Evolutionary conservation across 805 yeast species (phyloP), one percentile per base, ranked within the genome.

Genomic region (Starmerella bombi): DNA sequence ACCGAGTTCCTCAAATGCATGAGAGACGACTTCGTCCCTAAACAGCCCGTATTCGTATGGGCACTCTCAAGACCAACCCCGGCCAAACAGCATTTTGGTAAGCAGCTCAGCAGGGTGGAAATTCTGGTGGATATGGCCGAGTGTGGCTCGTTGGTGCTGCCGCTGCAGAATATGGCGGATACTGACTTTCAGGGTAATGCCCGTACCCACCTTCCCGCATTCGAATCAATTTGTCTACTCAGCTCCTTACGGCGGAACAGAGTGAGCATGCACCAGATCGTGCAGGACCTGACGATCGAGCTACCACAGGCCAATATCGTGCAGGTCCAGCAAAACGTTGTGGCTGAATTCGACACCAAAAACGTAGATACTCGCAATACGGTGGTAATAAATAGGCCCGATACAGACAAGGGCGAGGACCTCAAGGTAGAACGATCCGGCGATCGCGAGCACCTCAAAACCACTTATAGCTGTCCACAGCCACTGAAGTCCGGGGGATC

Each of bases 1-100:
- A 56, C 61, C 31, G 65, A 66, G 34, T 49, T 75, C 46, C 43
- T 85, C 19, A 51, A 60, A n/a, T 69, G 66, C 6, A 37, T 85
- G 16, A 65, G 72, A 41, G 95, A 86, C 51, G 55, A 53, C 18
- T 48, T 32, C 29, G 28, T 42, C 4, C 41, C 47, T 12, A 41
- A 44, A 15, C 16, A 27, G 10, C 41, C 54, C 5, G 16, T 53
- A 1, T 42, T 43, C 20, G 36, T 52, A 1, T 53, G 55, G 55
- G 36, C 38, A 5, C 12, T 37, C 5, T 34, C 46, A 12, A 41
- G 44, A 2, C 31, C 20, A 18, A n/a, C 18, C 12, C 15, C 36
- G 9, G 23, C 29, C 18, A 38, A 28, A 8, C 6, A n/a, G n/a
- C 4, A 20, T 14, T 22, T 23, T 1, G 28, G 28, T 2, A 36